Conservation (phyloP, 495 filamentous ascomycete species). For the Cercophora scortea region DNA sequence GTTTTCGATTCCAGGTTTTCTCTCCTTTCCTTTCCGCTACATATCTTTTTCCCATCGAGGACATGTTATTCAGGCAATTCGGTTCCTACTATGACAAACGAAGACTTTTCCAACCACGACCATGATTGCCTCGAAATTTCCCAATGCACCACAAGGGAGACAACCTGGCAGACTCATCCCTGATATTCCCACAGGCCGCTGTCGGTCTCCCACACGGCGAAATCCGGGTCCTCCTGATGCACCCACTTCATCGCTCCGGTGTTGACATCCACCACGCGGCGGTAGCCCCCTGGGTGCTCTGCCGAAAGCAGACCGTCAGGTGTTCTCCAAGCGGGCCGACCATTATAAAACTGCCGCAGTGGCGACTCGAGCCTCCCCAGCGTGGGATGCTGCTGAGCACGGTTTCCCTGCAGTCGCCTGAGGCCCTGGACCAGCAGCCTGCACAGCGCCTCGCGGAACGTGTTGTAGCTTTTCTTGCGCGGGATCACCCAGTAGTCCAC, state of each 20-base stretch:
- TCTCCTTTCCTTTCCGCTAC: no score
- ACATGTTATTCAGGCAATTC: not conserved
- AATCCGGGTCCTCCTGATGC: constrained; percentile 1
- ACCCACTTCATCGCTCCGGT: constrained; percentile 4
- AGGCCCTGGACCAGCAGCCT: constrained; percentile 8
- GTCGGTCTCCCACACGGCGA: constrained; percentile 2
- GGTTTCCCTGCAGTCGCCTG: constrained; percentile 3
- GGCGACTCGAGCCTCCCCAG: not conserved
- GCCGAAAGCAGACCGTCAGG: not conserved
- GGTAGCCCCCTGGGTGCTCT: constrained; percentile 1
- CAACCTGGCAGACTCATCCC: constrained; percentile 3
- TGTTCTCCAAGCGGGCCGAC: constrained; percentile 1
- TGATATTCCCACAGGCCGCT: constrained; percentile 7
- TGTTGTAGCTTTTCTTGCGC: not conserved
- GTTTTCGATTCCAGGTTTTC: no score
- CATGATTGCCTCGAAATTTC: constrained; percentile 3
- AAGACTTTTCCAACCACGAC: constrained; percentile 3
- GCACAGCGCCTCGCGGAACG: constrained; percentile 11
- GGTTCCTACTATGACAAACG: not conserved
- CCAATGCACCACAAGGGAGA: constrained; percentile 5
- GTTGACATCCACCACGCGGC: constrained; percentile 2
- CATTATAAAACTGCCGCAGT: constrained; percentile 1
- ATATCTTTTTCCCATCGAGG: not conserved
- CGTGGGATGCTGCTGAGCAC: not conserved
- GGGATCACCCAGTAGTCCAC: constrained; percentile 13